phyloP scores from a whole-genome alignment of 2,329 filamentous ascomycete genomes.

The Fonsecaea multimorphosa region DNA sequence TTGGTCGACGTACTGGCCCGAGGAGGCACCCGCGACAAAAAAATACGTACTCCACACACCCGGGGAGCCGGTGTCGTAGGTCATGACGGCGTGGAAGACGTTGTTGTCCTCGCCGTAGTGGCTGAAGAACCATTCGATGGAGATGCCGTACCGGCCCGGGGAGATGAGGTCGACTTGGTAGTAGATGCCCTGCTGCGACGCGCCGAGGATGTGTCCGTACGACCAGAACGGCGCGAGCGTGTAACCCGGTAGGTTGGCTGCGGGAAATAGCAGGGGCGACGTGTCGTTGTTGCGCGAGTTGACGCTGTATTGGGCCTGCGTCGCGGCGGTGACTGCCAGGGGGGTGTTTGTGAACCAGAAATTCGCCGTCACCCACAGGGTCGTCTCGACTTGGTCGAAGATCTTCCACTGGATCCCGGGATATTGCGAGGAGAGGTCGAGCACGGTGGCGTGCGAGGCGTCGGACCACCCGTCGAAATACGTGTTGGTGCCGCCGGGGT shows the following conservation, averaged over 20 bases:
- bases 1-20: slow-evolving; percentile 9
- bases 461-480: slow-evolving; percentile 20
- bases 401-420: slow-evolving; percentile 21
- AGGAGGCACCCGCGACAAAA: slow-evolving; percentile 9
- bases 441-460: slow-evolving; percentile 17
- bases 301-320: slow-evolving; percentile 17
- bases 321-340: slow-evolving; percentile 11
- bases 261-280: slow-evolving; percentile 8
- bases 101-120: slow-evolving; percentile 17
- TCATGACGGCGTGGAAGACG: slow-evolving; percentile 25
- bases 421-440: slow-evolving; percentile 14
- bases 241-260: slow-evolving; percentile 15
- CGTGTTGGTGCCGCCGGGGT: slow-evolving; percentile 25
- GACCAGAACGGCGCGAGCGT: slow-evolving; percentile 28
- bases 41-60: slow-evolving; percentile 28
- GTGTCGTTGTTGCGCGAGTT: slow-evolving; percentile 16
- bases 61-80: slow-evolving; percentile 25
- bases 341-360: slow-evolving; percentile 47
- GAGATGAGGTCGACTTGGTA: slow-evolving; percentile 29
- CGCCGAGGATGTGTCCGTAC: slow-evolving; percentile 16
- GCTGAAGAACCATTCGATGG: slow-evolving; percentile 28
- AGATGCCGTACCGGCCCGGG: slow-evolving; percentile 20
- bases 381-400: slow-evolving; percentile 52
- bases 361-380: slow-evolving; percentile 51
- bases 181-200: slow-evolving; percentile 30